These are phyloP conservation scores for Hemisphaericaspora subhashii DNA, from an alignment of 1,139 yeast genomes.

Conservation along the genomic window DNA sequence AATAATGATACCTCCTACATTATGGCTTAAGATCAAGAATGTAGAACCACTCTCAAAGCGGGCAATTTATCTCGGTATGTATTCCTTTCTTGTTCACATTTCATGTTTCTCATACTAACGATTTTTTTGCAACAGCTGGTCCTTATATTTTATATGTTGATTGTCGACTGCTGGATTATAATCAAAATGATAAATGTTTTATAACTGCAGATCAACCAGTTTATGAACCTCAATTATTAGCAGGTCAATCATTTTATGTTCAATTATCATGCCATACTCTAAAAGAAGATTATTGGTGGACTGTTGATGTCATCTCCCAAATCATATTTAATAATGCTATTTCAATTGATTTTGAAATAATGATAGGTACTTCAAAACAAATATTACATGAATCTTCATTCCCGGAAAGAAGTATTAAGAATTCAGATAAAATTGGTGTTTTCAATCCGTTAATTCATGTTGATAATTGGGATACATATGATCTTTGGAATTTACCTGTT, in stretches of 20 bases:
- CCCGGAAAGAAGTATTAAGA: slow-evolving; percentile 24
- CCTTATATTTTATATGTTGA: slow-evolving; percentile 90
- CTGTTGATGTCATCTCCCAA: slow-evolving; percentile 83
- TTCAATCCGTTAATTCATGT: slow-evolving; percentile 38
- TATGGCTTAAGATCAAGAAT: slow-evolving; percentile 72
- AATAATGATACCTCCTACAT: slow-evolving; percentile 23
- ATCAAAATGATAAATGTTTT: slow-evolving; percentile 51
- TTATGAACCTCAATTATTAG: slow-evolving; percentile 65
- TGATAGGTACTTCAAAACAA: slow-evolving; percentile 53
- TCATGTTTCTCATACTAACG: slow-evolving; percentile 4
- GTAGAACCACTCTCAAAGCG: slow-evolving; percentile 71
- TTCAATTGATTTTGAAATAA: slow-evolving; percentile 67
- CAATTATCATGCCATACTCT: slow-evolving; percentile 42
- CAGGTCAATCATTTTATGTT: slow-evolving; percentile 61
- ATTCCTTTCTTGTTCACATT: neutral
- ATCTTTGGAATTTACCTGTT: slow-evolving; percentile 66
- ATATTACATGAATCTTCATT: slow-evolving; percentile 39
- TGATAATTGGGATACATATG: slow-evolving; percentile 58
- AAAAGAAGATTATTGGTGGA: slow-evolving; percentile 61
- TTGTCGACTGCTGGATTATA: slow-evolving; percentile 64
- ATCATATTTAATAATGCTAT: slow-evolving; percentile 73
- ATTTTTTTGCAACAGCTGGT: slow-evolving; percentile 52
- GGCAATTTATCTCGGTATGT: slow-evolving; percentile 66
- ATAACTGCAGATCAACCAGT: slow-evolving; percentile 68
- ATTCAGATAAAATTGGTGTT: slow-evolving; percentile 34